Base-by-base conservation (phyloP, 495 filamentous ascomycete species). In the Beverwykella pulmonaria region DNA sequence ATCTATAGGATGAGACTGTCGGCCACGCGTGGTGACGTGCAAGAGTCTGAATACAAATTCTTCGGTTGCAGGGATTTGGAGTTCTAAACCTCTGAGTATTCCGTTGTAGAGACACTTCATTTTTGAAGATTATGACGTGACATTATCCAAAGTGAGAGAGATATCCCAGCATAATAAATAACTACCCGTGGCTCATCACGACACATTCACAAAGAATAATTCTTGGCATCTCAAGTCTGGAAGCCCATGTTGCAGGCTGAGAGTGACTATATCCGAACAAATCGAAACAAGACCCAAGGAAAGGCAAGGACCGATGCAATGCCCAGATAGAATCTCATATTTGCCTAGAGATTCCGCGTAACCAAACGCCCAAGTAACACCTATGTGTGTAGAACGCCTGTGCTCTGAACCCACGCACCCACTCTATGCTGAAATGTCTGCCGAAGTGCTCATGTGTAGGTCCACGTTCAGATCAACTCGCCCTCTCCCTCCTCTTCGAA, bases 401-500 rank as follows among this genome's bases (percentile, higher is more conserved):
- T 52, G 23, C 23, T n/a, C 39, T 44, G 17, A 44, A 44, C 39
- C 39, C 12, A 14, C 39, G 39, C 39, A 15, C 39, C 39, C 17
- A 44, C 17, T 2, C 39, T n/a, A 44, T 44, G 39, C 39, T n/a
- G 26, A 52, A 26, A 52, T n/a, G 9, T n/a, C 5, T 52, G 48
- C 22, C 3, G 22, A 52, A 52, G 48, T 19, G n/a, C 22, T 29
- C 15, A 53, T 39, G 12, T 4, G 36, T 12, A 12, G 3, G 15
- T 44, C 2, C 3, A 44, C n/a, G n/a, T 44, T 44, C 39, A 75
- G 1, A 77, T 50, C 47, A 76, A 36, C 62, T 77, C 73, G 14
- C 75, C 76, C 47, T 78, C 77, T 0, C 67, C 74, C 22, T 77
- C 69, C 39, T 73, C 80, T 26, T 79, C 85, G 20, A 79, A 78